Evolutionary conservation across 2,329 filamentous ascomycete species (phyloP).

Genomic region (Penicillium sp.): DNA sequence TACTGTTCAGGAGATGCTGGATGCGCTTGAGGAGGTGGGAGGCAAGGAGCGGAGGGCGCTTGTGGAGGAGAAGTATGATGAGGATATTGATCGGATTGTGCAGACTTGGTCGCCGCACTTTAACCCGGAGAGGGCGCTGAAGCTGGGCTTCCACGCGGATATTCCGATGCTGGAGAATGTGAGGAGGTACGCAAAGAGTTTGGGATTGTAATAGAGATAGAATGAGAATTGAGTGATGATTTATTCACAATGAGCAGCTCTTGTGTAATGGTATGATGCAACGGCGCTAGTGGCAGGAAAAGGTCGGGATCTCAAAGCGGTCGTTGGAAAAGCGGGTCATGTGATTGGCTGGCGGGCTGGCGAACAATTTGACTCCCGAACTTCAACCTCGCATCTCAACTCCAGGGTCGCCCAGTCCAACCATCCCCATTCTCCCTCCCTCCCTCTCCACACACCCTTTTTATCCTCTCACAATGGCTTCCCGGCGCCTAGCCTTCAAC

Average conservation of each 20-base stretch:
- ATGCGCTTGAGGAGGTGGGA: constrained; percentile 61
- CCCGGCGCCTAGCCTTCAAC: constrained; percentile 94
- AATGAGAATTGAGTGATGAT: not conserved
- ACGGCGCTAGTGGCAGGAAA: constrained; percentile 30
- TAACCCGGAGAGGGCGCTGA: constrained; percentile 58
- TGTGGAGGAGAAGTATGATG: constrained; percentile 61
- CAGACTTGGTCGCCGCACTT: constrained; percentile 65
- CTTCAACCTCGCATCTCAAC: constrained; percentile 47
- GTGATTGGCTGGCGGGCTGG: constrained; percentile 48
- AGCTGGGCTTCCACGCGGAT: constrained; percentile 53
- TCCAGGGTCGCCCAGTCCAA: constrained; percentile 28
- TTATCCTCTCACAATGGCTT: constrained; percentile 73
- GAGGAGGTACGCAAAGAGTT: constrained; percentile 41
- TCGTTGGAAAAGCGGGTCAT: constrained; percentile 49
- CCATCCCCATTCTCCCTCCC: constrained; percentile 54
- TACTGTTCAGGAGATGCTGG: constrained; percentile 65
- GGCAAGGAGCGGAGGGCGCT: constrained; percentile 60
- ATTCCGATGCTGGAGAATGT: constrained; percentile 48
- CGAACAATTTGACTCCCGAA: constrained; percentile 54
- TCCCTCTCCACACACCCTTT: constrained; percentile 47
- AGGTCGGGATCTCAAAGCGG: constrained; percentile 39
- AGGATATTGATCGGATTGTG: constrained; percentile 61
- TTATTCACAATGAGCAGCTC: not conserved
- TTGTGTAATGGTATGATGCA: not conserved
- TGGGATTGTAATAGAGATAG: constrained; percentile 29